These are phyloP conservation scores for Venturia asperata DNA, from an alignment of 2,329 filamentous ascomycete species.

Conservation along the genomic window DNA sequence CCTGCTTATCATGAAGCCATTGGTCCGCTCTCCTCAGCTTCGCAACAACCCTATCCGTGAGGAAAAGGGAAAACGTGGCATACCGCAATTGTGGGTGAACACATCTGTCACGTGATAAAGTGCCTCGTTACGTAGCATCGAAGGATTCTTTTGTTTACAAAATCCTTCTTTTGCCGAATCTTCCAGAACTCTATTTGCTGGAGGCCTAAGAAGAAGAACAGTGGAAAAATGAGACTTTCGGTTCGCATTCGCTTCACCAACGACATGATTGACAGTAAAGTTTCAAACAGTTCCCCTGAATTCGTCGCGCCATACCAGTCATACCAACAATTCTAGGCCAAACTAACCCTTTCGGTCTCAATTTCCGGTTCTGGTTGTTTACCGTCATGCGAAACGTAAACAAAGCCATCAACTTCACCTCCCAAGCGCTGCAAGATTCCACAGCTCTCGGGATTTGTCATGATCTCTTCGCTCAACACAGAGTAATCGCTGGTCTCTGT, in stretches of 20 bases:
- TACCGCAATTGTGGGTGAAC: no score
- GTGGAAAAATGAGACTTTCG: not conserved
- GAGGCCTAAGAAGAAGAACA: not conserved
- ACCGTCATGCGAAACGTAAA: constrained; percentile 5
- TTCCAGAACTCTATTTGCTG: not conserved
- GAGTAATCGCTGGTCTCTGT: not conserved
- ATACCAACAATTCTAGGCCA: not conserved
- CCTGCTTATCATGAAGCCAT: not conserved
- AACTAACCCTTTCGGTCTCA: not conserved
- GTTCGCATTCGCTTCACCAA: not conserved
- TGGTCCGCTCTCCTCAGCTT: not conserved
- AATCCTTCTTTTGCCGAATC: not conserved
- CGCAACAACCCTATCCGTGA: no score
- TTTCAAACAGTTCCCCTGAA: constrained; percentile 8
- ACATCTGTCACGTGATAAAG: not conserved
- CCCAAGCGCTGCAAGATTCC: constrained; percentile 2
- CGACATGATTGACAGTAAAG: not conserved
- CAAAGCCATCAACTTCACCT: constrained; percentile 8
- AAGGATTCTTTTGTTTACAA: no score
- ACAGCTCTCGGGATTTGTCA: not conserved
- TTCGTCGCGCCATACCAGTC: not conserved
- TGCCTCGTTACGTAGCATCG: no score
- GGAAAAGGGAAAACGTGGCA: no score
- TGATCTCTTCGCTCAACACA: not conserved
- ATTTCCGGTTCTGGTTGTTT: not conserved